Percentiles rank a stretch among this genome's conserved stretches.
phyloP scores from a whole-genome alignment of 129 eudicot species.

The Ambrosia trifida region DNA sequence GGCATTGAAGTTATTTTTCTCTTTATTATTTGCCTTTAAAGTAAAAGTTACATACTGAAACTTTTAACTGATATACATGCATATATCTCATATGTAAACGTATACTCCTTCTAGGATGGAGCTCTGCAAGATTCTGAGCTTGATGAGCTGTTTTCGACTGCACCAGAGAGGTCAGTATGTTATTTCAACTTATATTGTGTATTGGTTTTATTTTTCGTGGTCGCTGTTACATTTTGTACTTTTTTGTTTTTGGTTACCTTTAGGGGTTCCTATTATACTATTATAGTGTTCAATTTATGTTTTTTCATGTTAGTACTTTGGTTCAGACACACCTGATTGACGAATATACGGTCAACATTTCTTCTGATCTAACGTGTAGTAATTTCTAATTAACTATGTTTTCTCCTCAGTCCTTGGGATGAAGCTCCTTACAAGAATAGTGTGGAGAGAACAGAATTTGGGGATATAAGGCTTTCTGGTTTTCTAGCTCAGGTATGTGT shows the following conservation, averaged over 20 bases:
- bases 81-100: conserved; percentile 13
- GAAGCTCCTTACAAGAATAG: conserved; percentile 77
- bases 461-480: conserved; percentile 67
- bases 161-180: conserved; percentile 77
- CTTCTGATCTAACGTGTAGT: neutral
- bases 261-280: neutral
- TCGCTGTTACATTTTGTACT: conserved; percentile 10
- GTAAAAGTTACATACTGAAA: conserved; percentile 9
- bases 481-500: conserved; percentile 76
- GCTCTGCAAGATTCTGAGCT: conserved; percentile 67
- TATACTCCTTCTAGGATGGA: conserved; percentile 63
- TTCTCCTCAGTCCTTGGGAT: conserved; percentile 73
- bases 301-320: neutral
- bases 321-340: neutral
- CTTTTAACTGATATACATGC: conserved; percentile 17
- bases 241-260: neutral
- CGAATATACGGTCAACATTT: neutral
- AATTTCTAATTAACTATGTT: conserved; percentile 23
- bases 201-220: conserved; percentile 14
- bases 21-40: conserved; percentile 1
- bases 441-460: conserved; percentile 66
- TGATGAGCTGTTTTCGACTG: conserved; percentile 88
- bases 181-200: conserved; percentile 22
- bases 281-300: neutral
- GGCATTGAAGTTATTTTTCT: neutral